Evolutionary conservation across 345 rosid species (phyloP), one percentile per base, ranked within the genome.

Genomic region (Brassica nigra): DNA sequence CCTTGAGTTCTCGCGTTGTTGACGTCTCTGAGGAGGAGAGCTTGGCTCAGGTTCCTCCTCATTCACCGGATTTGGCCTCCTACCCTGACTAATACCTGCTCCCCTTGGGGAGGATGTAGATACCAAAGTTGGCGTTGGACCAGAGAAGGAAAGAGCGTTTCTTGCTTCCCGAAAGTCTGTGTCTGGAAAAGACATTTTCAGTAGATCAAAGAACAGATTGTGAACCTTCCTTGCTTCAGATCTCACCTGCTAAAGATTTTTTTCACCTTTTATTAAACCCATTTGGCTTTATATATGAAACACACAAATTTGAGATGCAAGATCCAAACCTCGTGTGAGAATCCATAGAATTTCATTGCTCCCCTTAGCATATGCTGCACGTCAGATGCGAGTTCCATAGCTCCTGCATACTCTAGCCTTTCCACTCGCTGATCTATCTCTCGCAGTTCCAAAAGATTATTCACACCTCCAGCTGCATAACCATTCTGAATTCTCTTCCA

Each of bases 161-260:
- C 97, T 89, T 42, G 90, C 93, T 84, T 92, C 98, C 78, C 86
- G 86, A 79, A 93, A 93, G 84, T 92, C 95, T 28, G 88, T 86
- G 82, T 93, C 97, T 2, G 99, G 94, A 82, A 96, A 96, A 77
- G 92, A 89, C 70, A 88, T 92, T 89, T 90, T 96, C 89, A 96
- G 86, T 78, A 93, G 73, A 82, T 96, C 99, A 44, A 96, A 96
- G 86, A 96, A 92, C 75, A 96, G 92, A 86, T 93, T 95, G 61
- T 96, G 99, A 42, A 96, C 99, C 83, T 96, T 96, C 79, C 88
- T 89, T 34, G 97, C 99, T 86, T 96, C 99, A 67, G 97, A 83
- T 78, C 97, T 86, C 71, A 93, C 98, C 99, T 95, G 94, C 58
- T 57, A 33, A 77, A 80, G 16, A 9, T 7, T 31, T 58, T 33